Base-by-base conservation (phyloP, 495 filamentous ascomycete genomes). In the Penicillium silybi region DNA sequence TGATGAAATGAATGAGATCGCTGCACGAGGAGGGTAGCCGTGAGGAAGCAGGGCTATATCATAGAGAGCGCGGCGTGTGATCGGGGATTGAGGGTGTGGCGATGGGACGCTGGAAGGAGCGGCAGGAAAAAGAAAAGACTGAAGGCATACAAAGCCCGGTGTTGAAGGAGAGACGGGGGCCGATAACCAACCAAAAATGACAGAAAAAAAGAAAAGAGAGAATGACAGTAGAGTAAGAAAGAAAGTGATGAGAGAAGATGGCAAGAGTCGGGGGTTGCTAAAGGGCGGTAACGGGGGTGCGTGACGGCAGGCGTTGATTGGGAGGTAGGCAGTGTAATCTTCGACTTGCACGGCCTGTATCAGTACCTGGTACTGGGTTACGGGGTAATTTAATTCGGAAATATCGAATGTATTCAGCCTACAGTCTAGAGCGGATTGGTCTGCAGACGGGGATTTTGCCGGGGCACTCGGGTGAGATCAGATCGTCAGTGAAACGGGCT, bases 131-230 rank as follows among this genome's bases (percentile, higher is more conserved):
- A 63, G 52, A 44, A 56, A 57, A 17, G 9, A 32, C 4, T 46
- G 42, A 48, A 43, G 37, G 48, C 26, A 54, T 50, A 54, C 37
- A 42, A 44, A 41, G 26, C 41, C 39, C 27, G 56, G 46, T 53
- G 44, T 32, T 62, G 50, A 59, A 62, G 56, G 59, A 62, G 56
- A 54, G 59, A 62, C 56, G 53, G 52, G 52, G 34, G 26, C 48
- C 47, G 20, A 46, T 35, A 43, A 41, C 50, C 37, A 48, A 54
- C 45, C 44, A 48, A 59, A 47, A 51, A 58, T 56, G 23, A 55
- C 34, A 34, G 51, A 44, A 51, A 49, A 48, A 16, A 54, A 49
- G 39, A 54, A 62, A 59, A 56, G 41, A 39, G 37, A 19, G 37
- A 35, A 35, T 17, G 45, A 52, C 19, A 53, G 40, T n/a, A 41